Evolutionary conservation across 768 basidiomycete species (phyloP).

Genomic region (Amanita pallidorosea): DNA sequence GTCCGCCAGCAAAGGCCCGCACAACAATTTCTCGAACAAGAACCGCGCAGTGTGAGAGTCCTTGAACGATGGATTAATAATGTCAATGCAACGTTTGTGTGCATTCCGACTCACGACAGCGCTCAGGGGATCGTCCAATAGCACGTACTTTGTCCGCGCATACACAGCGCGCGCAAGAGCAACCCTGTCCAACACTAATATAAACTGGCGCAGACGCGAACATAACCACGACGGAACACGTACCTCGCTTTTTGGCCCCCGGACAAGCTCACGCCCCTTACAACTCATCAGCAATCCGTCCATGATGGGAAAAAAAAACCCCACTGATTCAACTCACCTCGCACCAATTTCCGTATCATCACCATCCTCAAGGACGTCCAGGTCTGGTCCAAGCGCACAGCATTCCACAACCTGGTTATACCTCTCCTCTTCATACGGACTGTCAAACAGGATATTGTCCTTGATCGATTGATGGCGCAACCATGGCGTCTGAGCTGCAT

Average conservation of each 20-base stretch:
- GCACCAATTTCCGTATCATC: slow-evolving; percentile 80
- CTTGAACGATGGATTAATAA: slow-evolving; percentile 18
- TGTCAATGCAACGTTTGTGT: not conserved
- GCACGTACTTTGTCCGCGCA: slow-evolving; percentile 52
- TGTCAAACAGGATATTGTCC: slow-evolving; percentile 76
- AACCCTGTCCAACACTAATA: slow-evolving; percentile 34
- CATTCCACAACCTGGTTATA: slow-evolving; percentile 73
- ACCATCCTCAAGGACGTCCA: slow-evolving; percentile 80
- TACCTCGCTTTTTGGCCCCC: slow-evolving; percentile 79
- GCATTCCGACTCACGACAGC: slow-evolving; percentile 49
- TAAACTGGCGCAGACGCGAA: not conserved
- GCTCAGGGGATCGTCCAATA: slow-evolving; percentile 77
- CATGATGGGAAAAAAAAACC: not conserved
- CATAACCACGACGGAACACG: slow-evolving; percentile 4
- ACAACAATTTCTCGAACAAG: slow-evolving; percentile 52
- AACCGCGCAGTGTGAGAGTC: slow-evolving; percentile 61
- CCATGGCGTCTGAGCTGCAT: slow-evolving; percentile 67
- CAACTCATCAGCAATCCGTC: slow-evolving; percentile 1
- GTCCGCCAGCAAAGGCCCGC: slow-evolving; percentile 52
- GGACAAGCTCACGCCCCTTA: slow-evolving; percentile 61
- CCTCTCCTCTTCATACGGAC: slow-evolving; percentile 58
- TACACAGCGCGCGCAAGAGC: slow-evolving; percentile 80
- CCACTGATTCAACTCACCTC: slow-evolving; percentile 21
- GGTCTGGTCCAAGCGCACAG: slow-evolving; percentile 74
- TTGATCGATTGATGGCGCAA: slow-evolving; percentile 62